A percentile compares a stretch with the other conserved stretches of the same genome.
These are phyloP conservation scores for Gelatoporia subvermispora DNA, from an alignment of 768 basidiomycete species.

Conservation along the genomic window DNA sequence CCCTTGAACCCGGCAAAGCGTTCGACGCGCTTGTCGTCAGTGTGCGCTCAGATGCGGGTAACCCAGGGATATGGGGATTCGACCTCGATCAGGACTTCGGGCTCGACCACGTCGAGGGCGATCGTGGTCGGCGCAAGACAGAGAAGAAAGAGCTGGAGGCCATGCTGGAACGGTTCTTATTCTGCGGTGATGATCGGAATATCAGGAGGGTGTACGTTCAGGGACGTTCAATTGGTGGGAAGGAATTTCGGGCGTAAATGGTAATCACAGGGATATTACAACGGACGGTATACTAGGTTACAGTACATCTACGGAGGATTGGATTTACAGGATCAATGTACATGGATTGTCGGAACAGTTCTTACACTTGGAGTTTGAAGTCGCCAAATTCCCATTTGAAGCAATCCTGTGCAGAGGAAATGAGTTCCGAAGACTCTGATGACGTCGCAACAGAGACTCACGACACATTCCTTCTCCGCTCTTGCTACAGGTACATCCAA, in stretches of 20 bases:
- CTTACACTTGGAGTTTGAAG: slow-evolving; percentile 27
- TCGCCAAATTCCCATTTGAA: slow-evolving; percentile 71
- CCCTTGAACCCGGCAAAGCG: slow-evolving; percentile 74
- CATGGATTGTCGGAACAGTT: not conserved
- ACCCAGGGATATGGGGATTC: slow-evolving; percentile 52
- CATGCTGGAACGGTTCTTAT: slow-evolving; percentile 79
- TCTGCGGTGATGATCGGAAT: slow-evolving; percentile 84
- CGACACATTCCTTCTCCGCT: slow-evolving; percentile 63
- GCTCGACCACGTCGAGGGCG: slow-evolving; percentile 7
- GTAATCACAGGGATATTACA: not conserved
- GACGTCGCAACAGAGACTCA: slow-evolving; percentile 22
- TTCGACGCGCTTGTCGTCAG: slow-evolving; percentile 86
- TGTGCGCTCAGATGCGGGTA: slow-evolving; percentile 46
- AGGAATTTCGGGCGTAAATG: slow-evolving; percentile 21
- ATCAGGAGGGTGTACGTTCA: slow-evolving; percentile 80
- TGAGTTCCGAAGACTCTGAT: slow-evolving; percentile 14
- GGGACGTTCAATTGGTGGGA: slow-evolving; percentile 74
- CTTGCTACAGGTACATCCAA: slow-evolving; percentile 52
- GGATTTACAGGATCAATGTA: not conserved
- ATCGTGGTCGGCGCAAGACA: slow-evolving; percentile 18
- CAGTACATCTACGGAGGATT: not conserved
- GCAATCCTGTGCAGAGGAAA: slow-evolving; percentile 50
- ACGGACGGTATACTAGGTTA: not conserved
- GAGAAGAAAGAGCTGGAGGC: slow-evolving; percentile 40
- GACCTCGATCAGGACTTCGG: slow-evolving; percentile 28